These are phyloP conservation scores for Logfia minima DNA, from an alignment of 129 eudicot species.

Conservation along the genomic window DNA sequence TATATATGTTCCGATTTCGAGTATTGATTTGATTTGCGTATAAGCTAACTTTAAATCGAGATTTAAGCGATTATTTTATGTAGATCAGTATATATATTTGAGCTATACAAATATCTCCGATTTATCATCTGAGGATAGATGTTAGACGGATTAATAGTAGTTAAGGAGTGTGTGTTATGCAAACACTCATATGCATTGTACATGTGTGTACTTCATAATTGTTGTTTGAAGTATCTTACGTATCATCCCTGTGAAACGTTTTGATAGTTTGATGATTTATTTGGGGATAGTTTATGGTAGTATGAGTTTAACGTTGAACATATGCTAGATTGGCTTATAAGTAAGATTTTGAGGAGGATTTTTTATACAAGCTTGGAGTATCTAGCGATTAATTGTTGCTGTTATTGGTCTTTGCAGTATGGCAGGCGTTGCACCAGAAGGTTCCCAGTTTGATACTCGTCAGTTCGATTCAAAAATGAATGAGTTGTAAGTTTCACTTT, in stretches of 20 bases:
- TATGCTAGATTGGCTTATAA: background rate
- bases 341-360: background rate
- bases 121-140: conserved; percentile 18
- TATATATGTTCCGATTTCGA: background rate
- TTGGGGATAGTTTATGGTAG: background rate
- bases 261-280: background rate
- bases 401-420: conserved; percentile 37
- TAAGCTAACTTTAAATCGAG: conserved; percentile 2
- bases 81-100: conserved; percentile 21
- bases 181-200: background rate
- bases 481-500: conserved; percentile 45
- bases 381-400: conserved; percentile 2
- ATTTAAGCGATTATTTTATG: background rate
- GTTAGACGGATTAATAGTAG: background rate
- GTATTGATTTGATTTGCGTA: background rate
- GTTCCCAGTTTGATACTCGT: conserved; percentile 57
- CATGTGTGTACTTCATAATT: background rate
- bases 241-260: background rate
- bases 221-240: background rate
- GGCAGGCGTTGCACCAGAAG: conserved; percentile 60
- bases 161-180: background rate
- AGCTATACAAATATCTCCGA: background rate
- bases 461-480: conserved; percentile 60
- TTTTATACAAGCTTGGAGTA: background rate
- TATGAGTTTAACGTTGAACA: background rate